A percentile compares a stretch with the other conserved stretches of the same genome.
Conservation (phyloP, 345 rosid genomes). For the Sisymbrium altissimum region DNA sequence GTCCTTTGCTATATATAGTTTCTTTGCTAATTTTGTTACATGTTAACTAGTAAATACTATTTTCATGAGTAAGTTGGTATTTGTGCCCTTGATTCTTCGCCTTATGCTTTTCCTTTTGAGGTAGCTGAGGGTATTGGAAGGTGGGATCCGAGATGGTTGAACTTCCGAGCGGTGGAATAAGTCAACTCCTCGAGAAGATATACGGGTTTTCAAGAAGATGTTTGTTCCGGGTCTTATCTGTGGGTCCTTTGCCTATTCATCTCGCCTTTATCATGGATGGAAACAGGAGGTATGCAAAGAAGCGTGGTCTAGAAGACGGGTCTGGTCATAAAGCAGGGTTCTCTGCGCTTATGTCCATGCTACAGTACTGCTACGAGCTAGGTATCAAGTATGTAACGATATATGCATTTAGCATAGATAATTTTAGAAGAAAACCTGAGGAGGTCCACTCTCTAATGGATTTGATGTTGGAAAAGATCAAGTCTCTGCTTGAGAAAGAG, state of each 20-base stretch:
- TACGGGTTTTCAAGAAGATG: slow-evolving; percentile 39
- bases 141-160: slow-evolving; percentile 21
- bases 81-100: neutral
- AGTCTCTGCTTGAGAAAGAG: slow-evolving; percentile 50
- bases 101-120: neutral
- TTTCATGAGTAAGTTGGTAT: too few species aligned
- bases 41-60: too few species aligned
- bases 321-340: slow-evolving; percentile 55
- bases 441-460: slow-evolving; percentile 78
- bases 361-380: slow-evolving; percentile 66
- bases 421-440: slow-evolving; percentile 64
- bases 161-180: slow-evolving; percentile 11
- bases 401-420: slow-evolving; percentile 84
- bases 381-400: slow-evolving; percentile 59
- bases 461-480: slow-evolving; percentile 70
- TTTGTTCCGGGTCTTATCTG: slow-evolving; percentile 41
- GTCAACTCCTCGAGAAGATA: slow-evolving; percentile 19
- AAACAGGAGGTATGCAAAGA: slow-evolving; percentile 42
- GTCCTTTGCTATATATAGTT: neutral
- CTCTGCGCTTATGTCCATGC: slow-evolving; percentile 50
- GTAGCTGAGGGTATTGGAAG: slow-evolving; percentile 9
- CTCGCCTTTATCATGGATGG: slow-evolving; percentile 70
- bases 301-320: slow-evolving; percentile 11
- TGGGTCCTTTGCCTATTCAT: slow-evolving; percentile 58
- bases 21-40: too few species aligned